Evolutionary conservation across 352 stramenopile species (phyloP).

Genomic region (Phytophthora ramorum): DNA sequence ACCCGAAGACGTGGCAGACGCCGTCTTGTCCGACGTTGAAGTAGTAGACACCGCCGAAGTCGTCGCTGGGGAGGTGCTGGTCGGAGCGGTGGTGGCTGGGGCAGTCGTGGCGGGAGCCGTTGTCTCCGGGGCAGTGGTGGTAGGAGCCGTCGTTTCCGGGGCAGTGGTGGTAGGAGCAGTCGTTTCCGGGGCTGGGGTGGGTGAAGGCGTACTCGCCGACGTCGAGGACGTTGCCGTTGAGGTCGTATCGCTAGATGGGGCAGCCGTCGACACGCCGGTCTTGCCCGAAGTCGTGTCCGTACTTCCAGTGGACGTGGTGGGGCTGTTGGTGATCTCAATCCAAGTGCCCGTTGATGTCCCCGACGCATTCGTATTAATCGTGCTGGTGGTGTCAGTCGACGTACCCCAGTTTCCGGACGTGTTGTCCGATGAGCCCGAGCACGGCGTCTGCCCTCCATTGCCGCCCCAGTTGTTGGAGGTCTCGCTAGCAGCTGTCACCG

Average conservation of each 20-base stretch:
- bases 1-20: slow-evolving; percentile 11
- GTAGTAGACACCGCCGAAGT: background rate
- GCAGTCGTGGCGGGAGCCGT: too few relatives aligned
- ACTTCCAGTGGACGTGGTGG: slow-evolving; percentile 10
- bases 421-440: slow-evolving; percentile 23
- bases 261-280: background rate
- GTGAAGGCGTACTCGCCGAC: slow-evolving; percentile 2
- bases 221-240: slow-evolving; percentile 7
- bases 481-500: slow-evolving; percentile 11
- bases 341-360: slow-evolving; percentile 20
- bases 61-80: background rate
- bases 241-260: slow-evolving; percentile 5
- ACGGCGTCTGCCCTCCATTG: slow-evolving; percentile 15
- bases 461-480: slow-evolving; percentile 4
- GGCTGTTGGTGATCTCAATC: slow-evolving; percentile 34
- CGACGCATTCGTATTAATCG: background rate
- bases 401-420: background rate
- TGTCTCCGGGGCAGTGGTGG: background rate
- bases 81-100: slow-evolving; percentile 10
- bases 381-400: background rate
- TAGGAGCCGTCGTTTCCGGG: slow-evolving; percentile 4
- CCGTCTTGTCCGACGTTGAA: slow-evolving; percentile 2
- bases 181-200: slow-evolving; percentile 2
- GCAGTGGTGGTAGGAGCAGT: slow-evolving; percentile 9
- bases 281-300: slow-evolving; percentile 1